A percentile compares a stretch with the other conserved stretches of the same genome.
Evolutionary conservation across 1,139 yeast species (phyloP).

Genomic region (Candida sanyaensis): DNA sequence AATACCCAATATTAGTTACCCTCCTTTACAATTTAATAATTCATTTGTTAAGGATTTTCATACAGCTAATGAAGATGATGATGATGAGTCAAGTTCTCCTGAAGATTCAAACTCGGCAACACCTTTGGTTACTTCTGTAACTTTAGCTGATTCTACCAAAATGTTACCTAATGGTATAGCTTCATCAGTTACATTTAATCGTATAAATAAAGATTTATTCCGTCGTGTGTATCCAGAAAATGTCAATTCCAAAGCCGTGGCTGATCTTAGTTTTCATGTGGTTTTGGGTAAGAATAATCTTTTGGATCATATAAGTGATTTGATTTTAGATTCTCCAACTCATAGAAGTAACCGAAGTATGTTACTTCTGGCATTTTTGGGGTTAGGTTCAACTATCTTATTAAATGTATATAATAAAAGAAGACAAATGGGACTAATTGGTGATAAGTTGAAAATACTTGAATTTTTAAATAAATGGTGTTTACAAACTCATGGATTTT

Average conservation of each 20-base stretch:
- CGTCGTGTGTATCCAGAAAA: slow-evolving; percentile 6
- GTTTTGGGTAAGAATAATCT: slow-evolving; percentile 15
- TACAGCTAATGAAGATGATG: slow-evolving; percentile 16
- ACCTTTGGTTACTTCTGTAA: background rate
- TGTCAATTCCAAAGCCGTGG: slow-evolving; percentile 6
- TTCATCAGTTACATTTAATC: slow-evolving; percentile 6
- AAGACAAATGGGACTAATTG: slow-evolving; percentile 2
- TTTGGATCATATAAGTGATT: slow-evolving; percentile 16
- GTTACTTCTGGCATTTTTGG: slow-evolving; percentile 14
- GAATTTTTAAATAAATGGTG: slow-evolving; percentile 15
- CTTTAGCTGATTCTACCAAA: background rate
- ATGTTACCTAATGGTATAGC: slow-evolving; percentile 13
- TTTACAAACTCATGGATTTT: slow-evolving; percentile 19
- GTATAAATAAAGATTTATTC: slow-evolving; percentile 5
- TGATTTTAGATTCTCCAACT: background rate
- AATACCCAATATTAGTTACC: slow-evolving; percentile 25
- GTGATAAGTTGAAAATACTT: slow-evolving; percentile 4
- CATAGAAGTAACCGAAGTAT: background rate
- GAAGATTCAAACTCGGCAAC: background rate
- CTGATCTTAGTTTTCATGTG: slow-evolving; percentile 15
- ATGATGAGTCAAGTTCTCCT: slow-evolving; percentile 1
- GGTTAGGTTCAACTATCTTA: slow-evolving; percentile 22
- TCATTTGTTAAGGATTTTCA: slow-evolving; percentile 21
- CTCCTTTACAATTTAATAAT: slow-evolving; percentile 27
- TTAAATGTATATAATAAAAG: slow-evolving; percentile 15